A percentile compares a stretch with the other conserved stretches of the same genome.
These are phyloP conservation scores for Exserohilum turcica DNA, from an alignment of 2,329 filamentous ascomycete genomes.

Conservation along the genomic window DNA sequence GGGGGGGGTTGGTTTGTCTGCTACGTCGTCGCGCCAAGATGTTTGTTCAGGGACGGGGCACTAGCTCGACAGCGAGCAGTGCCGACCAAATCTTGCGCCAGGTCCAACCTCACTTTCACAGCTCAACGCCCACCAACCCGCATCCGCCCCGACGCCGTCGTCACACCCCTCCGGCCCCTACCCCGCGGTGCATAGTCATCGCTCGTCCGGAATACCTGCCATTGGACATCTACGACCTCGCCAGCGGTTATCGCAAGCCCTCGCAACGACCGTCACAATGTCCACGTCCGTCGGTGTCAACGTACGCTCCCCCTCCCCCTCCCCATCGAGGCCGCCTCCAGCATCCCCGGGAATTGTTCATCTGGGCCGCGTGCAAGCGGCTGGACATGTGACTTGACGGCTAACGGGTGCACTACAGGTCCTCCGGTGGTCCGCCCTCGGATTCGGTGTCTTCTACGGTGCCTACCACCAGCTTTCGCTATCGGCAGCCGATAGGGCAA, in stretches of 20 bases:
- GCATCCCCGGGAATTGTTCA: not conserved
- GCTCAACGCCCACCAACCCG: constrained; percentile 29
- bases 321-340: not conserved
- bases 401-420: constrained; percentile 65
- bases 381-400: constrained; percentile 13
- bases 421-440: constrained; percentile 93
- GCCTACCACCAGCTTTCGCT: constrained; percentile 90
- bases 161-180: constrained; percentile 22
- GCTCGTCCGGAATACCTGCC: constrained; percentile 27
- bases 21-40: constrained; percentile 35
- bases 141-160: constrained; percentile 28
- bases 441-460: constrained; percentile 91
- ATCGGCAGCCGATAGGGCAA: constrained; percentile 71
- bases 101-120: constrained; percentile 37
- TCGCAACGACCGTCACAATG: constrained; percentile 43
- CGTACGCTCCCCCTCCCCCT: constrained; percentile 48
- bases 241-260: constrained; percentile 24
- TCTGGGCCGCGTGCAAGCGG: not conserved
- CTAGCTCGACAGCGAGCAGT: constrained; percentile 21
- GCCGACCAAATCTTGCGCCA: constrained; percentile 34
- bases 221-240: constrained; percentile 37
- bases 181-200: constrained; percentile 24
- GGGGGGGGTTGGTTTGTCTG: constrained; percentile 10
- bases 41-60: constrained; percentile 23
- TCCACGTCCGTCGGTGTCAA: constrained; percentile 58